Conservation (phyloP, 2,329 filamentous ascomycete genomes). For the Tolypocladium pustulatum region DNA sequence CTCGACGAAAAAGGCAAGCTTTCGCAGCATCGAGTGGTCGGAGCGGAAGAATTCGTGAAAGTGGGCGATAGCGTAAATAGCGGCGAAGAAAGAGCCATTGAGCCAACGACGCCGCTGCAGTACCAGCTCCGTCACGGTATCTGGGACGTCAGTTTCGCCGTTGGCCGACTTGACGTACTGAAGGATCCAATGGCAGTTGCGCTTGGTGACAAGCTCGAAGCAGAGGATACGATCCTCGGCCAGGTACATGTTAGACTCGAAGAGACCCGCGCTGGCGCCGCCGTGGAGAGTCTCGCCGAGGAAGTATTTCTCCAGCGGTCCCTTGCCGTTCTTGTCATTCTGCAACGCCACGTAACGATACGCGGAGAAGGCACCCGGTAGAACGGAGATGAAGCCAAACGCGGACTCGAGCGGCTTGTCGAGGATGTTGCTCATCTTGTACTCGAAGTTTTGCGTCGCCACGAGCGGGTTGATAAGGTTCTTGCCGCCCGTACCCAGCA, state of each 20-base stretch:
- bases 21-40: conserved; percentile 77
- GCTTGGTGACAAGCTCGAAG: conserved; percentile 95
- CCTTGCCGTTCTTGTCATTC: conserved; percentile 90
- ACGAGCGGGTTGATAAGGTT: conserved; percentile 89
- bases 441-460: conserved; percentile 97
- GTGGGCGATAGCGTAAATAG: conserved; percentile 88
- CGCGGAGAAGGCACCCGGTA: conserved; percentile 96
- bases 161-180: conserved; percentile 97
- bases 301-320: conserved; percentile 94
- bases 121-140: conserved; percentile 88
- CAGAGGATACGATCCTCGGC: conserved; percentile 98
- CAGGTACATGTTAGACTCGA: conserved; percentile 98
- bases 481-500: conserved; percentile 76
- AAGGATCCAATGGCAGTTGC: conserved; percentile 93
- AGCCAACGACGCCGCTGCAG: conserved; percentile 93
- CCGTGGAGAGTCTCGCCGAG: conserved; percentile 93
- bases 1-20: conserved; percentile 83
- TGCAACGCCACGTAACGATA: conserved; percentile 92
- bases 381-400: conserved; percentile 93
- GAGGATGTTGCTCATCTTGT: conserved; percentile 99
- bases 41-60: conserved; percentile 95
- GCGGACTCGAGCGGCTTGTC: conserved; percentile 96
- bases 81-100: conserved; percentile 97
- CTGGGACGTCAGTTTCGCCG: conserved; percentile 94
- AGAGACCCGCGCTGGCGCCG: conserved; percentile 83